Evolutionary conservation across 129 eudicot species (phyloP), one percentile per base, ranked within the genome.

Genomic region (Sambucus nigra): DNA sequence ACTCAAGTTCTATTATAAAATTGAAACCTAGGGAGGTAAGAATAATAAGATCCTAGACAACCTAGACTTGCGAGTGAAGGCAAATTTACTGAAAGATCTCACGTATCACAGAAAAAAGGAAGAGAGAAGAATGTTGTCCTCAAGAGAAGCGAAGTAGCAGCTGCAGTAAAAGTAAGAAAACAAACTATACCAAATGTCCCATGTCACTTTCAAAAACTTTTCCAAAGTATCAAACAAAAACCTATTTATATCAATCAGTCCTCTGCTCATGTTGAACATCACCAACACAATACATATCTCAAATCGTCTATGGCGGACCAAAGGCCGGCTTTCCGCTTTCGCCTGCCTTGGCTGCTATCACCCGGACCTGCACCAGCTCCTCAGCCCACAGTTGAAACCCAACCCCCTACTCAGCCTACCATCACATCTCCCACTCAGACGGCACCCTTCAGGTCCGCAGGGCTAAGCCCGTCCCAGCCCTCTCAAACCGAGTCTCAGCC

Each of bases 331-430:
- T 79, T 79, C 60, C 83, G 83, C 24, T 81, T 79, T 61, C 79
- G 95, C 28, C 64, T 82, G 10, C 82, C 94, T 28, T 84, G 80
- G 76, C 67, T 66, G 40, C 61, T 68, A 55, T 59, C 73, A 24
- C 65, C 80, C 14, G 65, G 57, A 32, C 50, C 68, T 40, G 38
- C 85, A 22, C 22, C 70, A 0, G 59, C n/a, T n/a, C 53, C 51
- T 25, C 69, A 57, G 31, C 25, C 59, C 10, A 23, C 40, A 26
- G 40, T 32, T 24, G 40, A 50, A 13, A 16, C 50, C 33, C 75
- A 67, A 33, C 59, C 58, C n/a, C n/a, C 57, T 18, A 59, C 60
- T n/a, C 79, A 50, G 64, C 80, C 74, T 18, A 60, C 67, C 41
- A 45, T 42, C 63, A 25, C 47, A 7, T n/a, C 60, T 47, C 25